Evolutionary conservation across 257 asterid species (phyloP).

Genomic region (Ocimum tenuiflorum): DNA sequence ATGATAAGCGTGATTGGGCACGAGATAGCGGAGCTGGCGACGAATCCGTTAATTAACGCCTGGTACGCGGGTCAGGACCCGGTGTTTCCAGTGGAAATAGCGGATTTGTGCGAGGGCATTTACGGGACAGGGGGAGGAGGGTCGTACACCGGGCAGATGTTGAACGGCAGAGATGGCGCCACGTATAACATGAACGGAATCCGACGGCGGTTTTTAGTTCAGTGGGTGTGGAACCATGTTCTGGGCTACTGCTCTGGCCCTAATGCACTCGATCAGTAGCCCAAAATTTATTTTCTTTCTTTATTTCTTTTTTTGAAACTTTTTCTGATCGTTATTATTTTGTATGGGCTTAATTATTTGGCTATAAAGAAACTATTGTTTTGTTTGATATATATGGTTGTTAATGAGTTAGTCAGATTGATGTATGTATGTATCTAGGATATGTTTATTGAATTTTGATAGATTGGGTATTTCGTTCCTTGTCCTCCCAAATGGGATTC

Average conservation of each 20-base stretch:
- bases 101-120: slow-evolving; percentile 86
- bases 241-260: slow-evolving; percentile 84
- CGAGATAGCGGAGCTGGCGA: slow-evolving; percentile 75
- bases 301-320: neutral
- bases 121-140: slow-evolving; percentile 89
- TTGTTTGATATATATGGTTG: no score
- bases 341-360: slow-evolving; percentile 13
- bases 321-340: slow-evolving; percentile 4
- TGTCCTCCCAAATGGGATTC: no score
- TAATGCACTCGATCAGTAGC: slow-evolving; percentile 84
- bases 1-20: slow-evolving; percentile 88
- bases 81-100: slow-evolving; percentile 68
- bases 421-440: no score
- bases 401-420: no score
- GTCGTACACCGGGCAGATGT: slow-evolving; percentile 76
- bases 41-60: slow-evolving; percentile 71
- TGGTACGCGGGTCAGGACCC: slow-evolving; percentile 94
- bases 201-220: slow-evolving; percentile 77
- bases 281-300: neutral
- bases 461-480: no score
- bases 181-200: slow-evolving; percentile 77
- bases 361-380: neutral
- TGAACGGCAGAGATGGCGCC: slow-evolving; percentile 66
- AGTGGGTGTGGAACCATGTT: slow-evolving; percentile 81
- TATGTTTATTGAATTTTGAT: no score